Percentiles rank a stretch among this genome's conserved stretches.
Evolutionary conservation across 2,329 filamentous ascomycete species (phyloP).

Genomic region (Aspergillus unguis): DNA sequence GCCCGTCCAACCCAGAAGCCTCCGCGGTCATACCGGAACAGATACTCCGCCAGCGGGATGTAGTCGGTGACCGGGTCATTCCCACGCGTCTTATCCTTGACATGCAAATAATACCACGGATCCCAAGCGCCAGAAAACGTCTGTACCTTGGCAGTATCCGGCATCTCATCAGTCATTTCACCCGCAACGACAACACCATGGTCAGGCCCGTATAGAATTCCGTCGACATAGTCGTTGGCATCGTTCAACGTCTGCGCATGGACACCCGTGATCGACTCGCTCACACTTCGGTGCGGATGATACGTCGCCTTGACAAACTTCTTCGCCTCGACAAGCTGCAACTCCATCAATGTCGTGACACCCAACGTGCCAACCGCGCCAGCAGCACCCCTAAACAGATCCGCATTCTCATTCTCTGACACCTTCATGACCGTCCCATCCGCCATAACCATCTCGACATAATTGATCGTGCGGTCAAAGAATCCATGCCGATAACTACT

Average conservation of each 20-base stretch:
- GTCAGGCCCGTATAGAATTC: slow-evolving; percentile 58
- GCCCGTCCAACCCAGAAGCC: slow-evolving; percentile 63
- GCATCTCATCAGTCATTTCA: slow-evolving; percentile 50
- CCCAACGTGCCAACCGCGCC: slow-evolving; percentile 61
- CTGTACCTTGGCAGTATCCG: slow-evolving; percentile 29
- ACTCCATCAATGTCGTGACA: slow-evolving; percentile 59
- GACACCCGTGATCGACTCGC: slow-evolving; percentile 50
- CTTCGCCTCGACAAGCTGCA: slow-evolving; percentile 53
- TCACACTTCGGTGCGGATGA: slow-evolving; percentile 50
- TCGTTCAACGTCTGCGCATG: slow-evolving; percentile 42
- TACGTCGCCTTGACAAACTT: slow-evolving; percentile 62
- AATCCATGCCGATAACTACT: slow-evolving; percentile 64
- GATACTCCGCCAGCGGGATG: slow-evolving; percentile 36
- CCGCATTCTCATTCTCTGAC: slow-evolving; percentile 46
- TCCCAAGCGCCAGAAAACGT: slow-evolving; percentile 59
- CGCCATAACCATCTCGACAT: slow-evolving; percentile 61
- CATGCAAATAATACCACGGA: slow-evolving; percentile 73
- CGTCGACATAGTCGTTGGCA: slow-evolving; percentile 65
- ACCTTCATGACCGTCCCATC: slow-evolving; percentile 55
- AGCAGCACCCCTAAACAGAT: slow-evolving; percentile 59
- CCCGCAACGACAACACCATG: slow-evolving; percentile 62
- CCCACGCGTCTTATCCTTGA: slow-evolving; percentile 24
- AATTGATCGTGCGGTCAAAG: slow-evolving; percentile 62
- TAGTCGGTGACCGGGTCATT: slow-evolving; percentile 18
- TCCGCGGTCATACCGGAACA: slow-evolving; percentile 56